Percentiles rank a stretch among this genome's conserved stretches.
phyloP scores from a whole-genome alignment of 225 moss, liverwort and hornwort genomes.

The Physcomitrellopsis africana region DNA sequence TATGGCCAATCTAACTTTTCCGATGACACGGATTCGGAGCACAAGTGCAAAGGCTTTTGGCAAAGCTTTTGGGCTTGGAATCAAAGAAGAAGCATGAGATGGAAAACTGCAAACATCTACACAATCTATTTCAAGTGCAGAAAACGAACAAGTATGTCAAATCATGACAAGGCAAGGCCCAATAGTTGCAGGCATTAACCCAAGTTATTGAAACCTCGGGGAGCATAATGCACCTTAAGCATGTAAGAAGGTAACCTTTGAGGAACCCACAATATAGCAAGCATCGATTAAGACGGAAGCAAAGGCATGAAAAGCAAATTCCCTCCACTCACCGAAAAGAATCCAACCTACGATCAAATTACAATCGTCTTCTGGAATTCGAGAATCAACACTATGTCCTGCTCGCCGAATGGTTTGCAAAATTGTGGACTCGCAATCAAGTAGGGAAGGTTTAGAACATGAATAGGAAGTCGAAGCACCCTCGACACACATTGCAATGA shows the following conservation, averaged over 20 bases:
- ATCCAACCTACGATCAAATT: background rate
- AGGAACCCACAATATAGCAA: constrained; percentile 23
- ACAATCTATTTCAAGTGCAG: constrained; percentile 11
- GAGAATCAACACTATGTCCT: constrained; percentile 15
- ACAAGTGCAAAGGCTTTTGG: background rate
- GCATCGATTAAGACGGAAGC: constrained; percentile 24
- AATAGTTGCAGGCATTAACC: background rate
- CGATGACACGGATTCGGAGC: constrained; percentile 11
- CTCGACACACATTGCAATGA: constrained; percentile 35
- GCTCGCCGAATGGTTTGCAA: constrained; percentile 9
- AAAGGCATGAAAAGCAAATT: constrained; percentile 13
- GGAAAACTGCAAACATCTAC: constrained; percentile 24
- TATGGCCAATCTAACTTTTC: constrained; percentile 23
- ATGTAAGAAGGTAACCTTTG: constrained; percentile 24
- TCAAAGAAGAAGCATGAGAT: constrained; percentile 15
- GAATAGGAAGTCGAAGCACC: constrained; percentile 31
- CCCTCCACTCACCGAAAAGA: constrained; percentile 20
- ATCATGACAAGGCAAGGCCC: constrained; percentile 18
- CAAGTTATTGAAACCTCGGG: constrained; percentile 1
- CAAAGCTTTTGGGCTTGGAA: constrained; percentile 11
- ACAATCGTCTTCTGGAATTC: constrained; percentile 10
- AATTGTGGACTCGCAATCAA: constrained; percentile 9
- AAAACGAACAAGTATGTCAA: constrained; percentile 26
- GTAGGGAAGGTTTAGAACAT: constrained; percentile 17
- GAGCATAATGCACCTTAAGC: constrained; percentile 18